A percentile compares a stretch with the other conserved stretches of the same genome.
Conservation (phyloP, 2,329 filamentous ascomycete genomes). For the Colletotrichum musicola region DNA sequence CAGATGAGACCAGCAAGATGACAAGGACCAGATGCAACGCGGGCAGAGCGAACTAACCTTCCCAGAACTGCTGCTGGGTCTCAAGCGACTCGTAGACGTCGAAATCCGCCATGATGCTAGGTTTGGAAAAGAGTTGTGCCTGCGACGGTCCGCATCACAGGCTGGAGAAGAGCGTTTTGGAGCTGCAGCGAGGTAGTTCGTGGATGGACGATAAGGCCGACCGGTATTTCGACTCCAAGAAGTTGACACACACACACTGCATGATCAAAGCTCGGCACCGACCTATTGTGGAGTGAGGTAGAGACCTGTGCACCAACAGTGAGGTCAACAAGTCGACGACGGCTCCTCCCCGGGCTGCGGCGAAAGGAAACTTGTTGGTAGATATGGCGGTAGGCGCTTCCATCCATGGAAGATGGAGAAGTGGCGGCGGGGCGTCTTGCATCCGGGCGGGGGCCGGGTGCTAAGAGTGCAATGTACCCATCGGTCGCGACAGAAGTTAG, state of each 20-base stretch:
- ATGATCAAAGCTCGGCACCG: slow-evolving; percentile 27
- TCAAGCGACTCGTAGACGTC: slow-evolving; percentile 78
- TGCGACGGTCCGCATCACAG: slow-evolving; percentile 32
- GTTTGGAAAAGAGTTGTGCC: slow-evolving; percentile 19
- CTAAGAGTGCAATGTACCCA: too few relatives aligned
- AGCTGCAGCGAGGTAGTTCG: slow-evolving; percentile 14
- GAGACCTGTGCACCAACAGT: too few relatives aligned
- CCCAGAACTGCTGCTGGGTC: slow-evolving; percentile 90
- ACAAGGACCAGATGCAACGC: not conserved
- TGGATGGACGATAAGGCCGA: slow-evolving; percentile 26
- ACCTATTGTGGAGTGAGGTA: too few relatives aligned
- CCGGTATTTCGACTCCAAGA: slow-evolving; percentile 30
- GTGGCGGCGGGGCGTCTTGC: too few relatives aligned
- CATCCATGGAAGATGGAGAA: too few relatives aligned
- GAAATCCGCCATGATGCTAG: slow-evolving; percentile 68
- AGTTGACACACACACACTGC: slow-evolving; percentile 28
- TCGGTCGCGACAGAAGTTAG: too few relatives aligned
- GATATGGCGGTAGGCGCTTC: too few relatives aligned
- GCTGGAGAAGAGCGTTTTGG: slow-evolving; percentile 3
- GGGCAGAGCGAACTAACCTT: slow-evolving; percentile 67
- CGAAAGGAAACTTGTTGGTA: too few relatives aligned
- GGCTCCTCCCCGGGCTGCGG: too few relatives aligned
- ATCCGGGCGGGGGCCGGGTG: too few relatives aligned
- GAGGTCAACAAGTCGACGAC: too few relatives aligned
- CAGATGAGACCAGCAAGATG: not conserved